Conservation (phyloP, 1,139 yeast genomes). For the Suhomyces kunorum region DNA sequence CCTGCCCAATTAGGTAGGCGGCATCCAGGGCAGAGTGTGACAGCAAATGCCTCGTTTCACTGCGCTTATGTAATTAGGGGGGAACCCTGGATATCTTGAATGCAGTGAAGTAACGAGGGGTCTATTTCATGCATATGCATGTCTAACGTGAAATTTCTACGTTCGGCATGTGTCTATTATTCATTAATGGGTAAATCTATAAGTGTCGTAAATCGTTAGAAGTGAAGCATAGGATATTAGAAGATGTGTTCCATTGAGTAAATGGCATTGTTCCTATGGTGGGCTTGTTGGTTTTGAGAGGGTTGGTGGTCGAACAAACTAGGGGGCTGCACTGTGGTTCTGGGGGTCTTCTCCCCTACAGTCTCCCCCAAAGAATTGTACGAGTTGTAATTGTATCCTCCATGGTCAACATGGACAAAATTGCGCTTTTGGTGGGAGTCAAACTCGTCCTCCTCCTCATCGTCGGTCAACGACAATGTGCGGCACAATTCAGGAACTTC, state of each 20-base stretch:
- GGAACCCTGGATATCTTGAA: neutral
- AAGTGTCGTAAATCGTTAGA: slow-evolving; percentile 4
- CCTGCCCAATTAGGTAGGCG: slow-evolving; percentile 1
- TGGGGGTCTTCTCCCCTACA: slow-evolving; percentile 5
- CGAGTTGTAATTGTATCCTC: neutral
- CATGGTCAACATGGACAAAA: slow-evolving; percentile 7
- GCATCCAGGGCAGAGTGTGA: neutral
- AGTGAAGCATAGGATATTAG: slow-evolving; percentile 9
- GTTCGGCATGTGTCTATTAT: neutral
- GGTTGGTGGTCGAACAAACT: slow-evolving; percentile 11
- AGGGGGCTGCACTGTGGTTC: slow-evolving; percentile 4
- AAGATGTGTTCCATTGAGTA: slow-evolving; percentile 27
- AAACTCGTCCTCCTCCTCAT: slow-evolving; percentile 24
- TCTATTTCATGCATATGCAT: no score
- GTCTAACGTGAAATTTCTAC: neutral
- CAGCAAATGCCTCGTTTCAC: neutral
- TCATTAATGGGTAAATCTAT: slow-evolving; percentile 4
- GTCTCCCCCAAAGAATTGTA: slow-evolving; percentile 3
- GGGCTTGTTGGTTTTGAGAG: slow-evolving; percentile 13
- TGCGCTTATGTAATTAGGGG: slow-evolving; percentile 1
- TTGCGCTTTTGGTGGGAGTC: slow-evolving; percentile 4
- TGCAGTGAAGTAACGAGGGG: no score
- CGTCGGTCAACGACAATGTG: slow-evolving; percentile 27
- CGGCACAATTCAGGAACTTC: slow-evolving; percentile 30
- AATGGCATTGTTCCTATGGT: slow-evolving; percentile 26